Percentiles rank a stretch among this genome's conserved stretches.
Conservation (phyloP, 2,329 filamentous ascomycete species). For the Chrysosphaeria jannelii region DNA sequence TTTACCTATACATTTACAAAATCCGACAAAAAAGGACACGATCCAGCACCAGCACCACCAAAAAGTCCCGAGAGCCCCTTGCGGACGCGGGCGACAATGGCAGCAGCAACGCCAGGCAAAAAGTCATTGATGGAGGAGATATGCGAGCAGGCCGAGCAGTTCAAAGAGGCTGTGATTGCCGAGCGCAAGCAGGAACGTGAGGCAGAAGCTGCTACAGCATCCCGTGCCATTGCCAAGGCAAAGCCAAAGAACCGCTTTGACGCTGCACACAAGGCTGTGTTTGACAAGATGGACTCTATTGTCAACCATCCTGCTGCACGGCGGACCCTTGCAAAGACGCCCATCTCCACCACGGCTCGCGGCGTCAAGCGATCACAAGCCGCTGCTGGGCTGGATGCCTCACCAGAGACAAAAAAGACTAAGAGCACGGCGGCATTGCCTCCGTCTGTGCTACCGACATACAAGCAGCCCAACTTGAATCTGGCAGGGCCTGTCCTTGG, state of each 20-base stretch:
- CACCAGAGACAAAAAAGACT: slow-evolving; percentile 13
- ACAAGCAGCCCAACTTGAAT: no score
- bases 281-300: slow-evolving; percentile 96
- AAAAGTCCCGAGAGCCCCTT: no score
- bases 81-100: no score
- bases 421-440: no score
- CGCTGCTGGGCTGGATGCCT: slow-evolving; percentile 31
- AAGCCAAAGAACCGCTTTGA: slow-evolving; percentile 63
- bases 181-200: slow-evolving; percentile 28
- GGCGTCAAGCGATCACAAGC: slow-evolving; percentile 21
- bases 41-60: not conserved
- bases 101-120: no score
- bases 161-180: slow-evolving; percentile 36
- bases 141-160: slow-evolving; percentile 37
- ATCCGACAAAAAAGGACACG: no score
- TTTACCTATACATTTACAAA: no score
- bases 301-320: slow-evolving; percentile 58
- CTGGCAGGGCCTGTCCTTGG: no score
- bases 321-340: slow-evolving; percentile 26
- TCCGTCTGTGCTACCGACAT: no score
- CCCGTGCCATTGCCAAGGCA: no score
- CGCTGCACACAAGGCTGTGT: slow-evolving; percentile 58
- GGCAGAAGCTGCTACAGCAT: no score
- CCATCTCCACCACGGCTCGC: no score
- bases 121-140: slow-evolving; percentile 41